Conservation (phyloP, 148 eudicot genomes). For the Chenopodium formosanum region DNA sequence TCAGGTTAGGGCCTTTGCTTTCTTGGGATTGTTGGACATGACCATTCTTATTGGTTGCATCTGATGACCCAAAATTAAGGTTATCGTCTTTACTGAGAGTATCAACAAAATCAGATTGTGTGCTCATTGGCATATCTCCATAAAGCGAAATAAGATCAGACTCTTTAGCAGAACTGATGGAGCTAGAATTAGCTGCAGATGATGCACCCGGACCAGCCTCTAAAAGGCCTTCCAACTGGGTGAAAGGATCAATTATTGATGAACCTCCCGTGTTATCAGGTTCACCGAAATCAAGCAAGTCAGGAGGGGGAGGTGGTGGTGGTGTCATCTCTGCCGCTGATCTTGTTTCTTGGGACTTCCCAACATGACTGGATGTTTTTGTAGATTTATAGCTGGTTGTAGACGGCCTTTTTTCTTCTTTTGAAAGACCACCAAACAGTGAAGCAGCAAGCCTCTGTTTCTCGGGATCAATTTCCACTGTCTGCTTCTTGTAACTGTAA, state of each 20-base stretch:
- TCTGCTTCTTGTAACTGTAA: slow-evolving; percentile 42
- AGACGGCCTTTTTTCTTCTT: slow-evolving; percentile 53
- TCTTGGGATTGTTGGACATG: slow-evolving; percentile 29
- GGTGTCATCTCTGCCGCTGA: slow-evolving; percentile 34
- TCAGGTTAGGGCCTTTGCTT: slow-evolving; percentile 69
- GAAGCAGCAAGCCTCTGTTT: slow-evolving; percentile 97
- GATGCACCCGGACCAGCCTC: slow-evolving; percentile 40
- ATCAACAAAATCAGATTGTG: slow-evolving; percentile 21
- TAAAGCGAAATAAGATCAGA: slow-evolving; percentile 56
- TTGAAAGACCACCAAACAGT: slow-evolving; percentile 69
- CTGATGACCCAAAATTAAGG: slow-evolving; percentile 34
- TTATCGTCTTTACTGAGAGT: slow-evolving; percentile 19
- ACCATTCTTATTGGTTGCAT: slow-evolving; percentile 25
- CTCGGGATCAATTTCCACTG: slow-evolving; percentile 59
- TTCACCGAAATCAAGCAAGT: slow-evolving; percentile 88
- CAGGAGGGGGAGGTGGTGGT: slow-evolving; percentile 61
- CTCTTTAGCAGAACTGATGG: slow-evolving; percentile 33
- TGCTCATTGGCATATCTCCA: slow-evolving; percentile 42
- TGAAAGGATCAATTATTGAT: slow-evolving; percentile 59
- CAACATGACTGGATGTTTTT: slow-evolving; percentile 40
- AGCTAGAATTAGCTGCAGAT: slow-evolving; percentile 33
- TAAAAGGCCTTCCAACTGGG: slow-evolving; percentile 82
- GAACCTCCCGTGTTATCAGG: slow-evolving; percentile 32
- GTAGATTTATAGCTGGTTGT: slow-evolving; percentile 47
- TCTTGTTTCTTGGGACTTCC: slow-evolving; percentile 37